Evolutionary conservation across 345 rosid species (phyloP), one percentile per base, ranked within the genome.

Genomic region (Physaria fendleri): DNA sequence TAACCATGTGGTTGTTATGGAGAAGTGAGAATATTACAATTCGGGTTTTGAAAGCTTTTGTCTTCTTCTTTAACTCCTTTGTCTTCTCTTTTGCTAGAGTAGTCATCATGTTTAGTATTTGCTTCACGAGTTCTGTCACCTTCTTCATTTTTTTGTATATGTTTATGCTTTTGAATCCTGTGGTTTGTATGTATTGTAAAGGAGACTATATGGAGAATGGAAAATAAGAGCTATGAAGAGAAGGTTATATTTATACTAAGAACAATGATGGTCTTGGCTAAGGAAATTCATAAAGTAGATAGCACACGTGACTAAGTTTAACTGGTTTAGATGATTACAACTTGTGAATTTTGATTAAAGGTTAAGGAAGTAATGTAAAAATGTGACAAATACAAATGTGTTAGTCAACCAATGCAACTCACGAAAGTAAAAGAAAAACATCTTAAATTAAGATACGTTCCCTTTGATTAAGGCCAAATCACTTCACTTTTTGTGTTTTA

Each of bases 1-100:
- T 47, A 40, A 71, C 21, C 51, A 87, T 41, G 69, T 75, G 81
- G 68, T 71, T 80, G 79, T 80, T 77, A 13, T 74, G 77, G 29
- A 87, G 73, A 15, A 90, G 27, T 2, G 93, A 90, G 76, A 83
- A 76, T 20, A 90, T 74, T 17, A 83, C 72, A 4, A 85, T 61
- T 14, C 90, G 77, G 5, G 87, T 69, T 78, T 74, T 82, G 62
- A 87, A 64, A n/a, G 84, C 82, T 37, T 60, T 79, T 8, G 82
- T 64, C 68, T 82, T 82, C 76, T 56, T 74, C 75, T 84, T 86
- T 8, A 86, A 51, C 58, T 87, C 84, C 42, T 77, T 35, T 16
- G 79, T 76, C 61, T 72, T 82, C 13, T 71, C 66, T 53, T 74
- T 80, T 2, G 80, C 74, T 25, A 76, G 47, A 21, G 41, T 9